These are phyloP conservation scores for Astrephomene gubernaculifera DNA, from an alignment of 139 green algal species.

Conservation along the genomic window DNA sequence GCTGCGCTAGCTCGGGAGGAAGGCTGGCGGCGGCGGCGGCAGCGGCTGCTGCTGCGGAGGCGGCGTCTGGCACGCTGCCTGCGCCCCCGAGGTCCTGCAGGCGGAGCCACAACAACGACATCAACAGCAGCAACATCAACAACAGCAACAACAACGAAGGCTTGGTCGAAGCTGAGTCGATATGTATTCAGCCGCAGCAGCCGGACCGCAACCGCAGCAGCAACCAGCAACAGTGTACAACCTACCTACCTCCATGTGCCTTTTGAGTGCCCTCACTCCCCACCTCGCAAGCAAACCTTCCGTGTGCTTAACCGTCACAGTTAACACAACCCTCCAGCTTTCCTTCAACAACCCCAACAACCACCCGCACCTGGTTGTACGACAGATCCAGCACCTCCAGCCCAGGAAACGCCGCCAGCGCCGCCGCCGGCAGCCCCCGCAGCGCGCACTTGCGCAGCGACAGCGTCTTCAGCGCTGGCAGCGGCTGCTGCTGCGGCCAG, in stretches of 20 bases:
- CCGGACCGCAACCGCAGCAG: too few relatives aligned
- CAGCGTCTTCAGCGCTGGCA: neutral
- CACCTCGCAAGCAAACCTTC: too few relatives aligned
- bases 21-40: neutral
- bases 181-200: too few relatives aligned
- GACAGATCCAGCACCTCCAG: constrained; percentile 5
- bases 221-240: too few relatives aligned
- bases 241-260: too few relatives aligned
- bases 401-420: neutral
- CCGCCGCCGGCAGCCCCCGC: neutral
- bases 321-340: neutral
- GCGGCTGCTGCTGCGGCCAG: neutral
- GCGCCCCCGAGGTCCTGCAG: constrained; percentile 5
- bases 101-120: too few relatives aligned
- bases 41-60: neutral
- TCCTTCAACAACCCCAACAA: too few relatives aligned
- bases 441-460: constrained; percentile 14
- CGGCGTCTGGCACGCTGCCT: neutral
- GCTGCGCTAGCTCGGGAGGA: neutral
- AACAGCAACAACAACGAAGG: too few relatives aligned
- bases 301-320: too few relatives aligned
- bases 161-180: too few relatives aligned
- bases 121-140: too few relatives aligned
- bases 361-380: neutral
- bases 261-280: too few relatives aligned